Conservation (phyloP, 139 green algal species). For the Tetradesmus lagerheimii region DNA sequence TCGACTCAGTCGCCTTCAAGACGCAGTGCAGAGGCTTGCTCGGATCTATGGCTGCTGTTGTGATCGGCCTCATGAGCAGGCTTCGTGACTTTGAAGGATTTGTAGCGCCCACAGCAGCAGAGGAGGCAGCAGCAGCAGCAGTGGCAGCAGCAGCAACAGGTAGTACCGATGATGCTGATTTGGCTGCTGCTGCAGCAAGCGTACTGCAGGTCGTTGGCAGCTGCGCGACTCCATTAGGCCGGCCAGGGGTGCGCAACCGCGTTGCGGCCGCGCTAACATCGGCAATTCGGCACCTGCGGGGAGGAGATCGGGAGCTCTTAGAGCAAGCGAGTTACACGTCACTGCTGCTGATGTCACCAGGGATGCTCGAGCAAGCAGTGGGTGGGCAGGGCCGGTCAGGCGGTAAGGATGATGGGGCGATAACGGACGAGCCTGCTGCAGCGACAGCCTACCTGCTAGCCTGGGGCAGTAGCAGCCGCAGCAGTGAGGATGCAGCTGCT, state of each 20-base stretch:
- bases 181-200: not conserved
- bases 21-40: conserved; percentile 38
- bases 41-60: conserved; percentile 11
- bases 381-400: conserved; percentile 29
- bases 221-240: not conserved
- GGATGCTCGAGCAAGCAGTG: conserved; percentile 44
- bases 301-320: conserved; percentile 43
- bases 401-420: conserved; percentile 33
- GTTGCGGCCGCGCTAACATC: conserved; percentile 25
- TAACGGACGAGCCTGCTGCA: conserved; percentile 46
- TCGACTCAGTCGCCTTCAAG: conserved; percentile 3
- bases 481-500: not conserved
- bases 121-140: not conserved
- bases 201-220: conserved; percentile 30
- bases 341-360: conserved; percentile 46
- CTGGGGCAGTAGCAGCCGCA: not conserved
- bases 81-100: conserved; percentile 58
- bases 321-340: conserved; percentile 40
- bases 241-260: conserved; percentile 22
- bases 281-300: conserved; percentile 18
- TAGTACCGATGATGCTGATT: not conserved
- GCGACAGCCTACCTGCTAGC: conserved; percentile 39
- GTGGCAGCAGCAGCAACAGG: not conserved
- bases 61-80: conserved; percentile 32
- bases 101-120: not conserved